Conservation (phyloP, 495 filamentous ascomycete species). For the Tuber melanosporum region DNA sequence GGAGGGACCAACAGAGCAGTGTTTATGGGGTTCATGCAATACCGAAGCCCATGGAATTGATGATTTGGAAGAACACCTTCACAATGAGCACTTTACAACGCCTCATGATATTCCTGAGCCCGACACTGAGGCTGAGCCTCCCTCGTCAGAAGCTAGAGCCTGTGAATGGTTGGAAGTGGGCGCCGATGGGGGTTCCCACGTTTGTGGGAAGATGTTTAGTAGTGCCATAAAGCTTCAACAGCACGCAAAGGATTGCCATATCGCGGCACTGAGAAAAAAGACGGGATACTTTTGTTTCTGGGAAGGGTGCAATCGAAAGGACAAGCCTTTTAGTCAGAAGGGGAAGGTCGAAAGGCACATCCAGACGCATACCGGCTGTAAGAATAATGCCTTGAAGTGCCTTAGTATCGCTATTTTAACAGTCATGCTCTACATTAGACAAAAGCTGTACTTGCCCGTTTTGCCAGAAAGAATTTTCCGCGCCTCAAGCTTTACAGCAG, state of each 20-base stretch:
- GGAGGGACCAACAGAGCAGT: conserved; percentile 19
- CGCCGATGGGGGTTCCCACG: conserved; percentile 4
- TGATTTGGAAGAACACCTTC: conserved; percentile 36
- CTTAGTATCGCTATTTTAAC: background rate
- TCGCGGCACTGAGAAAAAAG: conserved; percentile 43
- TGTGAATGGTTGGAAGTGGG: conserved; percentile 6
- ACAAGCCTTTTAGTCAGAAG: conserved; percentile 50
- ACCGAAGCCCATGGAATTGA: conserved; percentile 25
- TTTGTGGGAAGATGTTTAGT: conserved; percentile 29
- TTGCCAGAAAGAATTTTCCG: conserved; percentile 54
- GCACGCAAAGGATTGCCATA: conserved; percentile 46
- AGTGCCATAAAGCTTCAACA: conserved; percentile 42
- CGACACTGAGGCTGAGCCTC: background rate
- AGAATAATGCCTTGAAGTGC: conserved; percentile 31
- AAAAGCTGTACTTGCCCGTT: conserved; percentile 53
- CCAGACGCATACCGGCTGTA: conserved; percentile 58
- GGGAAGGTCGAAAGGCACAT: conserved; percentile 60
- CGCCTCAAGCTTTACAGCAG: conserved; percentile 56
- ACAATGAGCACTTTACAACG: conserved; percentile 28
- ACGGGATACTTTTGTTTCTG: conserved; percentile 48
- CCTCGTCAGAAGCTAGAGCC: background rate
- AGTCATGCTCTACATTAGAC: conserved; percentile 44
- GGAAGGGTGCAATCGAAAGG: conserved; percentile 47
- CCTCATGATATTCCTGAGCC: conserved; percentile 3
- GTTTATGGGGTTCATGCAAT: conserved; percentile 38